Percentiles rank a stretch among this genome's conserved stretches.
Conservation (phyloP, 805 yeast genomes). For the Yamadazyma tumulicola region DNA sequence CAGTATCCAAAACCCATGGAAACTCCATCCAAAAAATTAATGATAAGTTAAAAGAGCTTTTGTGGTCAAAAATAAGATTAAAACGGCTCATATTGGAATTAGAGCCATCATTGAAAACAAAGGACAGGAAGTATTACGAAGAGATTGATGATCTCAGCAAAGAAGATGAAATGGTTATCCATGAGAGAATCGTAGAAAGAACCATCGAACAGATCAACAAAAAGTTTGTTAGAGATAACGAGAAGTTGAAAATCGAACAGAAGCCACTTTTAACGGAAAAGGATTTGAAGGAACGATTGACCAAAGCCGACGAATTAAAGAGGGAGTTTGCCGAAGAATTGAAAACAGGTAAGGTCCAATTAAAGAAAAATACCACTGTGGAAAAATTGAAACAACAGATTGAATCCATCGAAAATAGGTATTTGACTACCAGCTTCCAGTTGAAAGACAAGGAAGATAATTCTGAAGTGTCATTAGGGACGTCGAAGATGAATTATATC, state of each 20-base stretch:
- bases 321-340: slow-evolving; percentile 55
- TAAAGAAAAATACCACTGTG: slow-evolving; percentile 48
- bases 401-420: slow-evolving; percentile 68
- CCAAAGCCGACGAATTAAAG: slow-evolving; percentile 49
- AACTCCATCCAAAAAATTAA: slow-evolving; percentile 73
- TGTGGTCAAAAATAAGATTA: slow-evolving; percentile 76
- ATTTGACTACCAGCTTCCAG: slow-evolving; percentile 64
- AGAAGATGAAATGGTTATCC: slow-evolving; percentile 60
- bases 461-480: slow-evolving; percentile 87
- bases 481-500: slow-evolving; percentile 91
- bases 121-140: slow-evolving; percentile 56
- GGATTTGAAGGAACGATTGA: slow-evolving; percentile 57
- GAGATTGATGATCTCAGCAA: slow-evolving; percentile 65
- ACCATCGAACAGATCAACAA: slow-evolving; percentile 62
- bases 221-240: slow-evolving; percentile 74
- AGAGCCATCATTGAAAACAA: slow-evolving; percentile 52
- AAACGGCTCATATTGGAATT: slow-evolving; percentile 67
- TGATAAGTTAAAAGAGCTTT: slow-evolving; percentile 73
- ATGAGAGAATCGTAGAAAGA: slow-evolving; percentile 55
- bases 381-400: slow-evolving; percentile 74
- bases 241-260: slow-evolving; percentile 58
- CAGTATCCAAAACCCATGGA: slow-evolving; percentile 83
- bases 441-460: slow-evolving; percentile 91
- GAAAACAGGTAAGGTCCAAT: slow-evolving; percentile 53
- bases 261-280: slow-evolving; percentile 51